Percentiles rank a stretch among this genome's conserved stretches.
phyloP scores from a whole-genome alignment of 1,139 yeast species.

The Petasospora rhodanensis region DNA sequence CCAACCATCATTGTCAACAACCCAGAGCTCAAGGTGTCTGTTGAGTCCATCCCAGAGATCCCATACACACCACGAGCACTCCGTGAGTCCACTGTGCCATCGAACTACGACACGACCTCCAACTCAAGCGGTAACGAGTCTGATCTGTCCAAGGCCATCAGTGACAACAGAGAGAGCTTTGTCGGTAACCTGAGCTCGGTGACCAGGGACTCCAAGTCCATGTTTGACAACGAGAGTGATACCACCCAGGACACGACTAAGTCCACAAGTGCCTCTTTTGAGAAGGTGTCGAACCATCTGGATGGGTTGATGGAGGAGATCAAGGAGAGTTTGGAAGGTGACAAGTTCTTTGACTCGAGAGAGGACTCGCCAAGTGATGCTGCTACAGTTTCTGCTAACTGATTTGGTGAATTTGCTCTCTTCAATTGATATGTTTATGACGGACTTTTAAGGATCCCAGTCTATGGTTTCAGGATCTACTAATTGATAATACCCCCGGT shows the following conservation, averaged over 20 bases:
- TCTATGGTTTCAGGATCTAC: too few species aligned
- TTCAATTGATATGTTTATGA: too few species aligned
- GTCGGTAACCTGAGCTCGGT: slow-evolving; percentile 14
- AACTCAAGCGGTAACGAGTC: slow-evolving; percentile 2
- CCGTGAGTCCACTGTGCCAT: slow-evolving; percentile 5
- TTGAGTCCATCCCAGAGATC: slow-evolving; percentile 21
- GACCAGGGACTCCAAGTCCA: slow-evolving; percentile 7
- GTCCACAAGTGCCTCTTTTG: slow-evolving; percentile 2
- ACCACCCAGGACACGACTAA: slow-evolving; percentile 16
- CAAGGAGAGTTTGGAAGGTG: slow-evolving; percentile 17
- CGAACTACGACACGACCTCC: slow-evolving; percentile 5
- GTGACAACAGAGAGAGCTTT: slow-evolving; percentile 15
- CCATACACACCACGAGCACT: slow-evolving; percentile 21
- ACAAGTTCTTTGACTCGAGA: slow-evolving; percentile 2
- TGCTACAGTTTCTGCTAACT: background rate
- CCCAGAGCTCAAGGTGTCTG: slow-evolving; percentile 10
- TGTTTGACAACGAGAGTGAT: slow-evolving; percentile 13
- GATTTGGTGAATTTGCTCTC: background rate
- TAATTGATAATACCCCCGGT: too few species aligned
- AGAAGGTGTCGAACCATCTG: slow-evolving; percentile 10
- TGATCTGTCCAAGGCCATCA: slow-evolving; percentile 10
- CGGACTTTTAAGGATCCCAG: too few species aligned
- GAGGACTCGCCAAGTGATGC: background rate
- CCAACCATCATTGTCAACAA: slow-evolving; percentile 7
- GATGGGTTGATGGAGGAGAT: slow-evolving; percentile 24